Evolutionary conservation across 83 land plant species (phyloP), one percentile per base, ranked within the genome.

Genomic region (Diphasiastrum complanatum): DNA sequence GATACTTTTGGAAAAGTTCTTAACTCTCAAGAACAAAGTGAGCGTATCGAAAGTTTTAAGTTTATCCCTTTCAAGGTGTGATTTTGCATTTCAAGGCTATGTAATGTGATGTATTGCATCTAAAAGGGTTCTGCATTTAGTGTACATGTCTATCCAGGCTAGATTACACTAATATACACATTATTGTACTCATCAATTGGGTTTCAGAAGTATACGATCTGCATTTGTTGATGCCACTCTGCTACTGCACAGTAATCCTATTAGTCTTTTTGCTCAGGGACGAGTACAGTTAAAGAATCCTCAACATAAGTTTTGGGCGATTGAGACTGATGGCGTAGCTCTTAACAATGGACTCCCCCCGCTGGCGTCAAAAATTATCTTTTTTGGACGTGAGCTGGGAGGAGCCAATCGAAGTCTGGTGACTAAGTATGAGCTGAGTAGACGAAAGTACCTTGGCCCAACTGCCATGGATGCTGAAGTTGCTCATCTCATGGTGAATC

Each of bases 381-480:
- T 84, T 64, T 91, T 91, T 75, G 95, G 81, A 12, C 81, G 97
- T 36, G 95, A 91, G 59, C 68, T 91, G 64, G 97, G 97, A 24
- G 67, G 61, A 48, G 76, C 87, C 47, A 85, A 87, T 68, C 71
- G 97, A 63, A 87, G 77, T 37, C 72, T 91, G 19, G 33, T 91
- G 45, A 78, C 86, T 12, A 87, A 81, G 19, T 91, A 84, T 71
- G 85, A 84, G 49, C 57, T 91, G 37, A 87, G 85, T 68, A 84
- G 81, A 33, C 86, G 97, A 24, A 91, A 56, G 20, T 91, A 87
- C 52, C 67, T 91, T 10, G 97, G 97, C 12, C 95, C 97, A 26
- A 91, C 97, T 47, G 95, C 97, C 33, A 91, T 91, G 97, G 95
- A 91, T 74, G 97, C 97, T 59, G 97, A 91, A 62, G 79, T 91